A percentile compares a stretch with the other conserved stretches of the same genome.
phyloP scores from a whole-genome alignment of 1,284 basidiomycete genomes.

The Vanrija humicola region DNA sequence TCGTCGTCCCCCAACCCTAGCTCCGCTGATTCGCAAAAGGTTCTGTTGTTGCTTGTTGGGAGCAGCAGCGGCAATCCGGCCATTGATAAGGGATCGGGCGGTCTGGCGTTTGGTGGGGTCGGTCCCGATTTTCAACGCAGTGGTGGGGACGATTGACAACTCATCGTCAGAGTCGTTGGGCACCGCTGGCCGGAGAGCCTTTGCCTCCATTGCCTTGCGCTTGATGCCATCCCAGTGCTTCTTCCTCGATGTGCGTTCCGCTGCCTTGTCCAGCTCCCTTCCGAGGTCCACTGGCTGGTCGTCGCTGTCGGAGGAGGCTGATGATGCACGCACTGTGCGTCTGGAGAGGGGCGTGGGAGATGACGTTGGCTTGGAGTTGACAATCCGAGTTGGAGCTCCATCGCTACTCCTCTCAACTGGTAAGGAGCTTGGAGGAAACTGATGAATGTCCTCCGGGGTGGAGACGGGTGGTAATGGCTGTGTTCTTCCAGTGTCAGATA shows the following conservation, averaged over 20 bases:
- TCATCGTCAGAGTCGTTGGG: conserved; percentile 18
- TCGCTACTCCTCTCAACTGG: not conserved
- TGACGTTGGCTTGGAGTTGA: not conserved
- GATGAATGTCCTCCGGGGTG: conserved; percentile 29
- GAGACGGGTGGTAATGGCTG: conserved; percentile 9
- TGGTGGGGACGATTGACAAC: conserved; percentile 12
- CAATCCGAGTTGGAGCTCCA: not conserved
- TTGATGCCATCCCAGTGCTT: not conserved
- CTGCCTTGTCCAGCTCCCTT: not conserved
- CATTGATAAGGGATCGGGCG: conserved; percentile 24
- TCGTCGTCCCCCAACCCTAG: no score
- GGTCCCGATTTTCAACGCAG: not conserved
- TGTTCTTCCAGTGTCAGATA: not conserved
- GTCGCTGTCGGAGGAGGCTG: not conserved
- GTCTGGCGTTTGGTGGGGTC: conserved; percentile 4
- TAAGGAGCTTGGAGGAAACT: conserved; percentile 31
- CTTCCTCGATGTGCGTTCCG: not conserved
- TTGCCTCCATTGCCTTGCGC: not conserved
- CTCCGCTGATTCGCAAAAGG: conserved; percentile 13
- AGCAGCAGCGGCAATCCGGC: conserved; percentile 3
- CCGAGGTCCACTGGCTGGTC: not conserved
- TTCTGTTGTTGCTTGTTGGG: conserved; percentile 21
- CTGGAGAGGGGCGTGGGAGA: conserved; percentile 14
- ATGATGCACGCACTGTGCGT: not conserved
- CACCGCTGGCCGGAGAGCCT: not conserved